Evolutionary conservation across 495 filamentous ascomycete species (phyloP).

Genomic region (Poronia punctata): DNA sequence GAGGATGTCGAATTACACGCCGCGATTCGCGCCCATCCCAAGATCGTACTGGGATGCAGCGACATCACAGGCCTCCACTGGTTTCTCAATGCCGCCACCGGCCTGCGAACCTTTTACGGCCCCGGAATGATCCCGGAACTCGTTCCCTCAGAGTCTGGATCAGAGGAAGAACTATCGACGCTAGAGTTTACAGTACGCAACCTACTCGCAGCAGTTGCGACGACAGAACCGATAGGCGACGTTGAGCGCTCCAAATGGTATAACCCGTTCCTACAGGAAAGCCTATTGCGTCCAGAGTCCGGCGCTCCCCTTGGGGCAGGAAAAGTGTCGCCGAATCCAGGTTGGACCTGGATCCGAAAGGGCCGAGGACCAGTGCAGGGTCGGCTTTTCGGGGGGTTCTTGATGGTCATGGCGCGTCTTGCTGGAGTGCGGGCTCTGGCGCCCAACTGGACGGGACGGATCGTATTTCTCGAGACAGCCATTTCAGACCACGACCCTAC

Average conservation of each 20-base stretch:
- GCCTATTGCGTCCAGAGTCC: too few relatives aligned
- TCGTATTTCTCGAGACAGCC: constrained; percentile 29
- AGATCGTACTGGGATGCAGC: constrained; percentile 30
- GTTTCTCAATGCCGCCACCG: constrained; percentile 22
- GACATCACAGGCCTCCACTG: constrained; percentile 31
- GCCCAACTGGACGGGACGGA: constrained; percentile 17
- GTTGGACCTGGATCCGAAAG: constrained; percentile 18
- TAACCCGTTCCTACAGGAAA: too few relatives aligned
- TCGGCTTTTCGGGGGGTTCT: constrained; percentile 26
- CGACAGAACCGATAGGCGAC: constrained; percentile 10
- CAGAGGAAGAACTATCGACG: constrained; percentile 11
- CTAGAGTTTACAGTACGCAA: constrained; percentile 12
- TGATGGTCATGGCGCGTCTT: constrained; percentile 23
- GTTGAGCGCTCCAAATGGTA: constrained; percentile 10
- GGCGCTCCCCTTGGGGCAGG: too few relatives aligned
- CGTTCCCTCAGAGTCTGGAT: constrained; percentile 12
- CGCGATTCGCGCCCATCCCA: constrained; percentile 22
- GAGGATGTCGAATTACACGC: constrained; percentile 16
- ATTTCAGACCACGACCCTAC: constrained; percentile 14
- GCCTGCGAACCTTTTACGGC: constrained; percentile 33
- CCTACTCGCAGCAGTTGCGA: constrained; percentile 11
- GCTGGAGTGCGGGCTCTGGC: constrained; percentile 16
- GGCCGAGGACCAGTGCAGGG: constrained; percentile 21
- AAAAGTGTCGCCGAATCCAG: constrained; percentile 9
- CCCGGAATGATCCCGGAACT: constrained; percentile 25